Percentiles rank a stretch among this genome's conserved stretches.
phyloP scores from a whole-genome alignment of 2,329 filamentous ascomycete species.

The Fusarium secorum region DNA sequence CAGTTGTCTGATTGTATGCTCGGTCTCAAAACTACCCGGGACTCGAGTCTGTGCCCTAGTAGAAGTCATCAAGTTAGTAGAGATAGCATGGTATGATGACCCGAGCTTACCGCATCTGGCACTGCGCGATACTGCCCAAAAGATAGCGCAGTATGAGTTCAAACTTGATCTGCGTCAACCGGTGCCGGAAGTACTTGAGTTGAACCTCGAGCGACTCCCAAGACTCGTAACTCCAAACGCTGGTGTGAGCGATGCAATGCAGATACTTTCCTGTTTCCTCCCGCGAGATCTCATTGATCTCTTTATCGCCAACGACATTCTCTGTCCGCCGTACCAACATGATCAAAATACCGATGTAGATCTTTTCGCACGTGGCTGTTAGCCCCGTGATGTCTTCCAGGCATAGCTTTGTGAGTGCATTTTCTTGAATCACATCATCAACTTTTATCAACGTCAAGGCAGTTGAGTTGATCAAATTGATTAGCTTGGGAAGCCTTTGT shows the following conservation, averaged over 20 bases:
- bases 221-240: rapidly evolving
- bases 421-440: background rate
- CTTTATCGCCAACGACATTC: rapidly evolving
- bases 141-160: background rate
- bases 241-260: background rate
- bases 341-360: background rate
- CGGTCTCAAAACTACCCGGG: background rate
- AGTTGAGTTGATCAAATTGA: background rate
- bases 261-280: background rate
- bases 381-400: background rate
- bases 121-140: rapidly evolving
- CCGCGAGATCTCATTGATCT: background rate
- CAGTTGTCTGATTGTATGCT: rapidly evolving
- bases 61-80: background rate
- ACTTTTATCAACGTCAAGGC: rapidly evolving
- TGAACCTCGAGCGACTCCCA: rapidly evolving
- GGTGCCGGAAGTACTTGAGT: background rate
- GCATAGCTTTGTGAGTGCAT: background rate
- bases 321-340: background rate
- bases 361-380: background rate
- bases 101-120: background rate
- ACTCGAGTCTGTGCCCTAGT: rapidly evolving
- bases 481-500: background rate
- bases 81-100: background rate
- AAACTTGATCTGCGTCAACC: background rate